Base-by-base conservation (phyloP, 768 basidiomycete species). In the Termitomyces sp. region DNA sequence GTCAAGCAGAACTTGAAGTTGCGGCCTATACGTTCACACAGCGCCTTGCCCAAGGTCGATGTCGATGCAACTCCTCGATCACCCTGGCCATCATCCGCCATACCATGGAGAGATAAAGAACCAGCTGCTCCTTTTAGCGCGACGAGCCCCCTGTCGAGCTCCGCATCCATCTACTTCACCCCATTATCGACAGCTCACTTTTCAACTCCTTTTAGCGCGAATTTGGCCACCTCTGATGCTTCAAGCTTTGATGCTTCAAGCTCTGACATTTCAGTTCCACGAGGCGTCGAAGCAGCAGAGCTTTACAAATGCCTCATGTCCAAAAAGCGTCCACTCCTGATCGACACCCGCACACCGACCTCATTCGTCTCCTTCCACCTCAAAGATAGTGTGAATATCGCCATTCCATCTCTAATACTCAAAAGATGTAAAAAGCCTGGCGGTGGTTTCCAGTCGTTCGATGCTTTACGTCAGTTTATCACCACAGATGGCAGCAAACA, bases 361-460 rank as follows among this genome's bases (percentile, higher is more conserved):
- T 76, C 84, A 11, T 92, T 86, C 73, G 76, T 86, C 37, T 74
- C 83, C 3, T 80, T 78, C 57, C 91, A 86, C 69, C 72, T 97
- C 54, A 69, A 76, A 41, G 75, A 85, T 63, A 89, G 87, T 70
- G 81, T 93, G 60, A 95, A 95, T 72, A 80, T 97, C 50, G 88
- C 88, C 34, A 90, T 97, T 45, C 94, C 95, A 0, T 89, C 91
- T 27, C 84, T 97, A 66, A 93, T 97, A 67, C 84, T 95, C 65
- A 94, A 93, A 71, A 86, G 94, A 20, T 88, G 82, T 62, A 79
- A 85, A 61, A 91, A 89, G 68, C 83, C 87, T 2, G 85, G 81
- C 34, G 84, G 81, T 62, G 85, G 82, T 2, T 83, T 91, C 63
- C 84, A 82, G 56, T 80, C 80, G 33, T 73, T 92, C 49, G 82